Evolutionary conservation across 768 basidiomycete genomes (phyloP), one percentile per base, ranked within the genome.

Genomic region (Leccinum ochraceum): DNA sequence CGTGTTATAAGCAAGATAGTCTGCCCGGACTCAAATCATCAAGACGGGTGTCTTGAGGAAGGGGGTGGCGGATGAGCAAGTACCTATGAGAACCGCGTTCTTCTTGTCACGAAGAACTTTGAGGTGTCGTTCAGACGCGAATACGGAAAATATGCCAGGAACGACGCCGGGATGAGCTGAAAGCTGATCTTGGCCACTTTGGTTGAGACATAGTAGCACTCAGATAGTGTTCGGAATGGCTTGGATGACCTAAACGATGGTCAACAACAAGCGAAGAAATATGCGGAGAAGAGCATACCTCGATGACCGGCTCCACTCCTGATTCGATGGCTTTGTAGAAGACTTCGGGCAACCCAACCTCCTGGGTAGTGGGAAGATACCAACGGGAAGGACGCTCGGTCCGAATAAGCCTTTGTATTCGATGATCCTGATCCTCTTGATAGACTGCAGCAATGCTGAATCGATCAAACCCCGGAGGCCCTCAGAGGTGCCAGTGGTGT

Each of bases 191-290:
- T 95, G 88, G 3, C 97, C 97, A 9, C 82, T 79, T 66, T 93
- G 88, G 67, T 99, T 99, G 52, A 99, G 83, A 71, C 97, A 99
- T 32, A 99, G 80, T 0, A 97, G 28, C 28, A 28, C 97, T 36
- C 97, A 95, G 56, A 99, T 86, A 17, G 95, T 96, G 67, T 96
- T 95, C 1, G 95, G 92, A 60, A 98, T 88, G 3, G 95, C 87
- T 80, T 92, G 88, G 44, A 97, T 86, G 44, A 97, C 90, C 92
- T 96, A 32, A 6, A 53, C 11, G n/a, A 44, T 57, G 46, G 1
- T 58, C 20, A 54, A 54, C 48, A 34, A 55, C 13, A 44, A 53
- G 44, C 22, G 14, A 60, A 32, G 6, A 49, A 24, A 9, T 1
- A 37, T 7, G 34, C 11, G 20, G 30, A 37, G n/a, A 53, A 52